Conservation (phyloP, 208 protist species). For the Wallacemonas sp. region DNA sequence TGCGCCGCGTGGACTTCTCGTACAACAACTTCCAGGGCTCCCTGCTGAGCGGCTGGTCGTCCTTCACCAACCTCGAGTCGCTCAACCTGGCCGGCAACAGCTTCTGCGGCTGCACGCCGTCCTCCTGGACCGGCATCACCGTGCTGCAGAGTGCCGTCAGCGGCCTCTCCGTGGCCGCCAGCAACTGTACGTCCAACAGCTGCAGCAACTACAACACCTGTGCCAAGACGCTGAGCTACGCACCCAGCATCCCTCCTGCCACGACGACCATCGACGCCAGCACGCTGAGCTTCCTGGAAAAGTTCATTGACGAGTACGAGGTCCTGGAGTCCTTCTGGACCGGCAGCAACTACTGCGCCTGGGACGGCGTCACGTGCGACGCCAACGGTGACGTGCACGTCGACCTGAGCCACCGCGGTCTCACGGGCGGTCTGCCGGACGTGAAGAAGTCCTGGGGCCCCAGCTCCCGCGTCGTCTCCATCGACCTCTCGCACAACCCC, state of each 20-base stretch:
- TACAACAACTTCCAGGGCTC: constrained; percentile 25
- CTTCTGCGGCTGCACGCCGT: constrained; percentile 23
- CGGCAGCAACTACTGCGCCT: constrained; percentile 25
- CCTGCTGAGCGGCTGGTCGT: constrained; percentile 11
- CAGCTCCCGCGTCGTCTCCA: constrained; percentile 16
- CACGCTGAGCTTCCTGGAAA: constrained; percentile 24
- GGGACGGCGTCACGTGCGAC: constrained; percentile 23
- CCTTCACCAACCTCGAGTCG: constrained; percentile 15
- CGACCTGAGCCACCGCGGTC: constrained; percentile 3
- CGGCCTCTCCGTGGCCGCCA: background rate
- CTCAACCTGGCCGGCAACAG: constrained; percentile 18
- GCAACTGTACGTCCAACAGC: constrained; percentile 12
- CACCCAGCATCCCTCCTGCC: background rate
- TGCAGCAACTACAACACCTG: background rate
- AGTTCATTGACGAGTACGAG: constrained; percentile 19
- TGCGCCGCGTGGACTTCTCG: constrained; percentile 24
- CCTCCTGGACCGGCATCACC: constrained; percentile 13
- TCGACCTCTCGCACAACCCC: constrained; percentile 27
- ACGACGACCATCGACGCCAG: background rate
- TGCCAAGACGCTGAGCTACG: constrained; percentile 2
- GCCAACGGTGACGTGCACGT: constrained; percentile 22
- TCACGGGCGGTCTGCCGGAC: constrained; percentile 18
- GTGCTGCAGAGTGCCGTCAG: constrained; percentile 16
- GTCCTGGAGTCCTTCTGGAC: constrained; percentile 18
- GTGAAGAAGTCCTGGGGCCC: constrained; percentile 4